A percentile compares a stretch with the other conserved stretches of the same genome.
phyloP scores from a whole-genome alignment of 768 basidiomycete genomes.

The Udeniomyces megalosporus region DNA sequence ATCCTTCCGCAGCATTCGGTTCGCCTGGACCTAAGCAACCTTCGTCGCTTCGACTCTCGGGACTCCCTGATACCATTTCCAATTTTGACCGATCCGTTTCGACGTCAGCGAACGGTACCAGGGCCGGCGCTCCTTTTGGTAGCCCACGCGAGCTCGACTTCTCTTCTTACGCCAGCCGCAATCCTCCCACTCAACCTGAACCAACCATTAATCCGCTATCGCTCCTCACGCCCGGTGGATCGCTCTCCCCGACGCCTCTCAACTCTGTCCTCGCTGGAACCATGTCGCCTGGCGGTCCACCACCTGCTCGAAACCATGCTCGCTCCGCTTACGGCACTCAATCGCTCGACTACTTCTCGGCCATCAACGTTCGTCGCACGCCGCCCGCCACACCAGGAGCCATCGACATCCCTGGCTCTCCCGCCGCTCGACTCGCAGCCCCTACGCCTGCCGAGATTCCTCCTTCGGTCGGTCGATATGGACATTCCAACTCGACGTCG shows the following conservation, averaged over 20 bases:
- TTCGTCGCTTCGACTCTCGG: not conserved
- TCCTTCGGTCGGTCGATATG: not conserved
- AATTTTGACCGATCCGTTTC: not conserved
- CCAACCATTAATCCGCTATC: not conserved
- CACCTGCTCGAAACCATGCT: not conserved
- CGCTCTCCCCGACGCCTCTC: not conserved
- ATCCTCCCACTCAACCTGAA: not conserved
- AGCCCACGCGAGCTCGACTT: slow-evolving; percentile 6
- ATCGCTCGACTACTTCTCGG: slow-evolving; percentile 6
- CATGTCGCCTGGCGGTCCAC: not conserved
- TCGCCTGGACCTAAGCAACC: not conserved
- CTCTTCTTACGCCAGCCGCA: not conserved
- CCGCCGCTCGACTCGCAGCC: not conserved
- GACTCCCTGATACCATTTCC: not conserved
- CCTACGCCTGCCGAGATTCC: not conserved
- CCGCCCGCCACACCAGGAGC: not conserved
- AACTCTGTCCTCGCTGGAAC: not conserved
- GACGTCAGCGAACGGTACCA: no score
- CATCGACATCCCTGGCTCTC: not conserved
- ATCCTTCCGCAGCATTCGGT: not conserved
- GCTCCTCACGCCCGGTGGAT: not conserved
- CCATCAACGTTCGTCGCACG: not conserved
- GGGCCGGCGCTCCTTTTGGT: not conserved
- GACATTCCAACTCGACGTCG: not conserved
- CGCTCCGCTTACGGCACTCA: slow-evolving; percentile 1